Evolutionary conservation across 2,329 filamentous ascomycete genomes (phyloP).

Genomic region (Alternaria panax): DNA sequence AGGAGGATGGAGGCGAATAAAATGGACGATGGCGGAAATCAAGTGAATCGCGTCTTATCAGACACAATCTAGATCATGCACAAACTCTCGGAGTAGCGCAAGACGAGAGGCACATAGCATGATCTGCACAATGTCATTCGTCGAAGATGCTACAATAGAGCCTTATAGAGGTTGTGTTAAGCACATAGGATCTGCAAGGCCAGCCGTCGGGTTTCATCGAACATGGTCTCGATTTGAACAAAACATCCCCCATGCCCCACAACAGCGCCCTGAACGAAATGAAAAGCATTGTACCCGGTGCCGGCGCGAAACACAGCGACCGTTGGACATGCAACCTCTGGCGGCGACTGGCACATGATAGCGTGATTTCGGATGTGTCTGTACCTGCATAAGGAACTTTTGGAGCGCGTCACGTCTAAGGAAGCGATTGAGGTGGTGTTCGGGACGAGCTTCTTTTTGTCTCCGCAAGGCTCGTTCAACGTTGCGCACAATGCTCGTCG

Average conservation of each 20-base stretch:
- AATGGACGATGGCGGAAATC: background rate
- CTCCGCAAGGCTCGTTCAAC: constrained; percentile 8
- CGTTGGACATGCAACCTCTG: constrained; percentile 6
- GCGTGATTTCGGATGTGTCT: background rate
- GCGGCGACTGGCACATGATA: constrained; percentile 24
- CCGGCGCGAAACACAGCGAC: constrained; percentile 6
- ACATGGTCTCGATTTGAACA: no score
- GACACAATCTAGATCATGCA: constrained; percentile 3
- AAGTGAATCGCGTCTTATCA: background rate
- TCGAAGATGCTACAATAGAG: background rate
- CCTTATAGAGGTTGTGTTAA: constrained; percentile 25
- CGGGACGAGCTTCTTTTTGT: background rate
- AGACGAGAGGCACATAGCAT: background rate
- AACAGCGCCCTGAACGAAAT: constrained; percentile 16
- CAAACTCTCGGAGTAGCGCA: background rate
- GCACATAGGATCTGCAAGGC: constrained; percentile 26
- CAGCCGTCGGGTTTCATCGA: constrained; percentile 16
- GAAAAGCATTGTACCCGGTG: constrained; percentile 15
- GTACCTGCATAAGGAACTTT: constrained; percentile 8
- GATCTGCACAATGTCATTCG: constrained; percentile 17
- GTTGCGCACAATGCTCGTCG: constrained; percentile 3
- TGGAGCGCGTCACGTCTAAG: background rate
- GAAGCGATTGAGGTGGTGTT: constrained; percentile 1
- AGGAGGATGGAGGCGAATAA: background rate
- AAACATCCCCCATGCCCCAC: constrained; percentile 19